phyloP scores from a whole-genome alignment of 1,284 basidiomycete genomes.

The Ustilago nuda region DNA sequence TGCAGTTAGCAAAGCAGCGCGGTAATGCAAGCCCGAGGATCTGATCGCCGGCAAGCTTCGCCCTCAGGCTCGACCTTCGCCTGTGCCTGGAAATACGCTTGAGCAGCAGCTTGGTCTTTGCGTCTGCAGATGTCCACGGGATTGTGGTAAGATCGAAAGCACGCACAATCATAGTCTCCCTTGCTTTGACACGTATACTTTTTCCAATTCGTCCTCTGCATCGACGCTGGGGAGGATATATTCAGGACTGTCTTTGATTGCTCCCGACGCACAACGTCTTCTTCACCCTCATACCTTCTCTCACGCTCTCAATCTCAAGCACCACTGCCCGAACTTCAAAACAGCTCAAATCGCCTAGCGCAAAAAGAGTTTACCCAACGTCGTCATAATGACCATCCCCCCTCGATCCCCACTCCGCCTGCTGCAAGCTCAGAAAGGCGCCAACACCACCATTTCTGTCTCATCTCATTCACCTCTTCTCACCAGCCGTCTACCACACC shows the following conservation, averaged over 20 bases:
- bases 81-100: not conserved
- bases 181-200: not conserved
- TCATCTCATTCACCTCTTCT: not conserved
- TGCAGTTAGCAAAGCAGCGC: not conserved
- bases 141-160: not conserved
- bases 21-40: not conserved
- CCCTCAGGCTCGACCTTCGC: not conserved
- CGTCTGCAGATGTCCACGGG: not conserved
- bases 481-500: not conserved
- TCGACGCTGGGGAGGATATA: not conserved
- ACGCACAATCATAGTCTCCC: not conserved
- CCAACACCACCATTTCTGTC: not conserved
- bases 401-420: not conserved
- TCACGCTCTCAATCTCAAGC: not conserved
- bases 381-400: not conserved
- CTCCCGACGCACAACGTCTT: not conserved
- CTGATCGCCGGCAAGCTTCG: conserved; percentile 1
- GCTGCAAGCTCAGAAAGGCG: not conserved
- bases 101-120: not conserved
- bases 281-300: not conserved
- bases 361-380: not conserved
- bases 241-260: not conserved
- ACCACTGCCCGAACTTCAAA: not conserved
- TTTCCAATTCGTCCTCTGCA: not conserved
- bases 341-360: not conserved